A percentile compares a stretch with the other conserved stretches of the same genome.
Conservation (phyloP, 2,329 filamentous ascomycete genomes). For the Fusarium concolor region DNA sequence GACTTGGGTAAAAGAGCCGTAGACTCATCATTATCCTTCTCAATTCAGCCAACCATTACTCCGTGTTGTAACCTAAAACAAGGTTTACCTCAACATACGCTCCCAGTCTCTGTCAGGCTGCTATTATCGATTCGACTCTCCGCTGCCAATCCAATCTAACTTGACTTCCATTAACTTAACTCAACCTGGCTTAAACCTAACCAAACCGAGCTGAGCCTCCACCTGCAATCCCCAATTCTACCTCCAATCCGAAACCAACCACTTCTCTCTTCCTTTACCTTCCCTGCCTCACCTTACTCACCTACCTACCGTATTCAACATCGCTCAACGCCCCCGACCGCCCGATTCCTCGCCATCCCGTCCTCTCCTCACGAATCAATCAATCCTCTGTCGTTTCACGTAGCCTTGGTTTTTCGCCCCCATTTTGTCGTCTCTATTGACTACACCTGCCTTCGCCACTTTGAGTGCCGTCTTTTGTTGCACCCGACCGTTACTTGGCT, state of each 20-base stretch:
- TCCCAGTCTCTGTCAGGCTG: constrained; percentile 15
- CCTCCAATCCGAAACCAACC: constrained; percentile 29
- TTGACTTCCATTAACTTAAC: constrained; percentile 6
- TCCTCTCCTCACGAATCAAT: constrained; percentile 20
- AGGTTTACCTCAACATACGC: constrained; percentile 32
- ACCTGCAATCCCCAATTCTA: constrained; percentile 35
- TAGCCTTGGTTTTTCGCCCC: constrained; percentile 23
- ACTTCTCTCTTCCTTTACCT: constrained; percentile 13
- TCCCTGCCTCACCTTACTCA: background rate
- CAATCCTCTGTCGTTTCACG: constrained; percentile 16
- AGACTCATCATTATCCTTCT: constrained; percentile 18
- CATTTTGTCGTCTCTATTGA: constrained; percentile 12
- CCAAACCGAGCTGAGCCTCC: constrained; percentile 22
- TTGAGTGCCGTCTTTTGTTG: constrained; percentile 21
- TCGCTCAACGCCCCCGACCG: constrained; percentile 28
- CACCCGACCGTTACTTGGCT: constrained; percentile 24
- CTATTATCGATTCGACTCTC: constrained; percentile 32
- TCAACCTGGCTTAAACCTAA: constrained; percentile 8
- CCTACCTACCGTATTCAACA: constrained; percentile 27
- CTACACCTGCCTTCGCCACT: constrained; percentile 27
- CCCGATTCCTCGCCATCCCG: constrained; percentile 19
- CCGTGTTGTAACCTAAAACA: constrained; percentile 33
- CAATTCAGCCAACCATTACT: constrained; percentile 23
- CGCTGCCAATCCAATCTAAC: constrained; percentile 6
- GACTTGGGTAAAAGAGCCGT: constrained; percentile 36